Base-by-base conservation (phyloP, 768 basidiomycete species). In the Boletus sp. region DNA sequence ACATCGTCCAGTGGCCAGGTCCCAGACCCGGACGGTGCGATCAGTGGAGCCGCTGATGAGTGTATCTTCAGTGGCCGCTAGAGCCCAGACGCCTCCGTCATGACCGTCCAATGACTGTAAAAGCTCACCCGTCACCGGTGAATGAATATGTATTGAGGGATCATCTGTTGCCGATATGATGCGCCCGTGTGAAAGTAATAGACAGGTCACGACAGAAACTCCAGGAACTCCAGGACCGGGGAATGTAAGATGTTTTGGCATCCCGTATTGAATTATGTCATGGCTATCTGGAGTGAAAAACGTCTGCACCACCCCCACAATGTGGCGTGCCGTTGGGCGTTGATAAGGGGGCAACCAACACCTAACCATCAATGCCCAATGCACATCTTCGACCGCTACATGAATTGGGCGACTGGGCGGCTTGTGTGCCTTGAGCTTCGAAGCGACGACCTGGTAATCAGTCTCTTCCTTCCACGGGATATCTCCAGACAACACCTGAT, bases 121-220 rank as follows among this genome's bases (percentile, higher is more conserved):
- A 20, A 91, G 80, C 39, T 83, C 79, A 11, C 96, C 96, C 0
- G 88, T 90, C 20, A 81, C 71, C 18, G 92, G 94, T 24, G 88
- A 89, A 71, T 96, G 98, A 46, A 99, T 86, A 67, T 95, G 92
- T 67, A 98, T 97, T 4, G 93, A 91, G 65, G 97, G 93, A 73
- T 98, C 95, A 72, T 99, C 96, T 1, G 94, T 95, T 11, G 96
- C 95, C 10, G 92, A 94, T 66, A 99, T 93, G 74, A 99, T 93
- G 58, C 95, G 92, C 32, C 91, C 90, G 58, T 86, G 85, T 48
- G 96, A 97, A 76, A 99, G 92, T 64, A 98, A 83, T 45, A 98
- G 84, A 71, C 94, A 97, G 41, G 96, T 99, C 69, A 99, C 94
- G 59, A 98, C 96, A 24, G 89, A 86, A 45, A 83, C 83, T 1